Base-by-base conservation (phyloP, 768 basidiomycete genomes). In the Russula sp. region DNA sequence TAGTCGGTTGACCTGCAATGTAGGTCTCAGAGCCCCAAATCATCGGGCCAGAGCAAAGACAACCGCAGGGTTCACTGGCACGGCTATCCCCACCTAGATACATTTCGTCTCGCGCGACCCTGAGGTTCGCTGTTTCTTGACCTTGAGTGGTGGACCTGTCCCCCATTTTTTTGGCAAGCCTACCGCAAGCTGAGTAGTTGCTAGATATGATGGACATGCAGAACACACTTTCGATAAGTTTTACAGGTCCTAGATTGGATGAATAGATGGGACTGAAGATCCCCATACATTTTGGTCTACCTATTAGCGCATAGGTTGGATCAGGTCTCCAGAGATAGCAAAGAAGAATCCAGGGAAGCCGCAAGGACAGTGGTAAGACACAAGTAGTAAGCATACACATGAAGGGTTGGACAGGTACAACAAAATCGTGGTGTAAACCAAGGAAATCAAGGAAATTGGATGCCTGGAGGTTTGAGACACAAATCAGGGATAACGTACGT, bases 341-440 rank as follows among this genome's bases (percentile, higher is more conserved):
- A 60, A 39, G 52, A 39, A n/a, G 32, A 18, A 32, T 48, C 45
- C n/a, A 14, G 14, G 22, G 18, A 45, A 32, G 45, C 29, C 22
- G 29, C 48, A 46, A 29, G 46, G 29, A 54, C 29, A 39, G 16
- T 10, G n/a, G 36, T 47, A 36, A 34, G 45, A 47, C 35, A 60
- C 16, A 60, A 39, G 32, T 59, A 29, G 52, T 54, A 60, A 48
- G 52, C 38, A 53, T 55, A 60, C 59, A 60, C 22, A 36, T 32
- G 38, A 47, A 55, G 16, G 14, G 53, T 20, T 39, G 59, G 49
- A 56, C 45, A 36, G 43, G 54, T 61, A 61, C 53, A 60, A 45
- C 13, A 41, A 47, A 47, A 47, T 25, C 20, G 32, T 36, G 34
- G 16, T n/a, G 38, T 42, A 47, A 48, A 60, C 46, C 52, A 60